These are phyloP conservation scores for Psilocybe mexicana DNA, from an alignment of 1,284 basidiomycete species.

Conservation along the genomic window DNA sequence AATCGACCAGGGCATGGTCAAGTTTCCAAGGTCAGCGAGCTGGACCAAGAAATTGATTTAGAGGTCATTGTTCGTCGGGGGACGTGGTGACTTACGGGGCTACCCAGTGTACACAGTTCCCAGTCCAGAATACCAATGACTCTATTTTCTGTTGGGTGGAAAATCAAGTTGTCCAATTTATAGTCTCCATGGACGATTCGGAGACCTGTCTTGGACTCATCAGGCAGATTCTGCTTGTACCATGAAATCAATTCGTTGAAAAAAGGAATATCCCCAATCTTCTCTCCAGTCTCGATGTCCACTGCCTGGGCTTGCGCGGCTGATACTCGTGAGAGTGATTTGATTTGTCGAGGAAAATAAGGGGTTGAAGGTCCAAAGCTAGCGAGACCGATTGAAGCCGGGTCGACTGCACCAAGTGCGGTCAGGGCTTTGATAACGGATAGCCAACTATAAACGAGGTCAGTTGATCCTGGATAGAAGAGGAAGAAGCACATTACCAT, in stretches of 20 bases:
- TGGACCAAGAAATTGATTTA: conserved; percentile 28
- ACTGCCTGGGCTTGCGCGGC: conserved; percentile 66
- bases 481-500: conserved; percentile 54
- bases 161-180: conserved; percentile 95
- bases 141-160: conserved; percentile 87
- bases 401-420: conserved; percentile 72
- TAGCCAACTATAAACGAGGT: conserved; percentile 59
- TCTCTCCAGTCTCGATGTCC: conserved; percentile 63
- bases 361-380: conserved; percentile 77
- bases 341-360: conserved; percentile 94
- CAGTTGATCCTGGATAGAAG: not conserved
- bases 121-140: conserved; percentile 97
- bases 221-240: conserved; percentile 76
- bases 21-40: conserved; percentile 92
- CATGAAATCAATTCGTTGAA: conserved; percentile 76
- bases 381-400: conserved; percentile 68
- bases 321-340: conserved; percentile 77
- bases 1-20: conserved; percentile 84
- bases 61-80: not conserved
- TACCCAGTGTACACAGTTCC: conserved; percentile 94
- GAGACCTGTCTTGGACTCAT: conserved; percentile 69
- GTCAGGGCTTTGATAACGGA: conserved; percentile 76
- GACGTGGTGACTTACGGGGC: conserved; percentile 54
- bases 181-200: conserved; percentile 95
- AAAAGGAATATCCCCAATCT: conserved; percentile 68